phyloP scores from a whole-genome alignment of 352 stramenopile species.

The Phytopythium helicoides region DNA sequence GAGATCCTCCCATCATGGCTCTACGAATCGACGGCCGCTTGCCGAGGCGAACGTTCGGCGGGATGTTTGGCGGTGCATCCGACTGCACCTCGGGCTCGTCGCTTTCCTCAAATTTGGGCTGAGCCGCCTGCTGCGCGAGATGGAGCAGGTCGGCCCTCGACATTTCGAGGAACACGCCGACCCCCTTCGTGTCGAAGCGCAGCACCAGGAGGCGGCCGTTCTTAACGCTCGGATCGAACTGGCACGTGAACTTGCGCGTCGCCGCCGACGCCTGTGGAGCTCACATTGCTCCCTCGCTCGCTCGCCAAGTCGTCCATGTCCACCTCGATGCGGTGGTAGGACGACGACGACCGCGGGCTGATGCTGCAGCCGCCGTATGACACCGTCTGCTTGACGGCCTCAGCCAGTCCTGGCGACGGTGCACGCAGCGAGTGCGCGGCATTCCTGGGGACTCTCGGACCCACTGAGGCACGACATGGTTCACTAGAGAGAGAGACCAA shows the following conservation, averaged over 20 bases:
- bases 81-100: conserved; percentile 9
- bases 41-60: not conserved
- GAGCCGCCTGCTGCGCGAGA: conserved; percentile 50
- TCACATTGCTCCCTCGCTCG: conserved; percentile 9
- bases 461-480: conserved; percentile 8
- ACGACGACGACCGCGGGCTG: conserved; percentile 13
- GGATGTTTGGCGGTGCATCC: not conserved
- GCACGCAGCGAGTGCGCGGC: not conserved
- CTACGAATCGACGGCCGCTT: not conserved
- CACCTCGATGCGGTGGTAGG: conserved; percentile 44
- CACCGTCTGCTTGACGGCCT: conserved; percentile 24
- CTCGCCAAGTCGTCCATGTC: conserved; percentile 16
- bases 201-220: conserved; percentile 42
- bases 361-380: conserved; percentile 22
- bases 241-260: conserved; percentile 33
- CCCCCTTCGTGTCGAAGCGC: conserved; percentile 48
- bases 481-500: no score
- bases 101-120: conserved; percentile 14
- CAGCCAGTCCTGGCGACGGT: conserved; percentile 9
- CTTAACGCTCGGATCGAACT: conserved; percentile 39
- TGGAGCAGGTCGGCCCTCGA: conserved; percentile 53
- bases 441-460: not conserved
- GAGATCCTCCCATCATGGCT: not conserved
- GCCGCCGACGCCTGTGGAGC: conserved; percentile 19
- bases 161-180: conserved; percentile 53